Conservation (phyloP, 2,329 filamentous ascomycete species). For the Colletotrichum tamarilloi region DNA sequence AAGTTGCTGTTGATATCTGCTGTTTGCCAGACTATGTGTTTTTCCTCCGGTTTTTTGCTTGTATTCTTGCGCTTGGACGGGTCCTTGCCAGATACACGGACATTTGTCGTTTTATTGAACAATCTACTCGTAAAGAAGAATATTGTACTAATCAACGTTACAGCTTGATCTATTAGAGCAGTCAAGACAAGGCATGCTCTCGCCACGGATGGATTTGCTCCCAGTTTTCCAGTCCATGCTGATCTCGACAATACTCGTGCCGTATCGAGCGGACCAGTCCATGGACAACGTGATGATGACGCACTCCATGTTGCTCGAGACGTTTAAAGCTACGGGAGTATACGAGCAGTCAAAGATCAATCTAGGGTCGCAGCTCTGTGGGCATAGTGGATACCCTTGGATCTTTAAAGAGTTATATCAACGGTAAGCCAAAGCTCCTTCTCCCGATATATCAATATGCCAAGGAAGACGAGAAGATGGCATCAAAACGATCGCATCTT, state of each 20-base stretch:
- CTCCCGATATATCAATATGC: too few relatives aligned
- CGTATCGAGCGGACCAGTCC: slow-evolving; percentile 22
- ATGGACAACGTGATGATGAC: slow-evolving; percentile 27
- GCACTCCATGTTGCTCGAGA: slow-evolving; percentile 23
- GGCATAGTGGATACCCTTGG: slow-evolving; percentile 1
- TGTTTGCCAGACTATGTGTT: neutral
- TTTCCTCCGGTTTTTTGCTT: too few relatives aligned
- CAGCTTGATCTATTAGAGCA: slow-evolving; percentile 21
- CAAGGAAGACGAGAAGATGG: neutral
- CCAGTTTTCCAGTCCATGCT: slow-evolving; percentile 22
- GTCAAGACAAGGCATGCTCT: slow-evolving; percentile 15
- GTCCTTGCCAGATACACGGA: neutral
- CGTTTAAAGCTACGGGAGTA: slow-evolving; percentile 12
- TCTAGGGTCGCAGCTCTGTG: neutral
- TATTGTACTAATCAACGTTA: neutral
- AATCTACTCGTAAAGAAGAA: neutral
- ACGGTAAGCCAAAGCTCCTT: neutral
- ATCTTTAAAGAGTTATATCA: slow-evolving; percentile 24
- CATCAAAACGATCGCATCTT: neutral
- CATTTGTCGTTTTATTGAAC: neutral
- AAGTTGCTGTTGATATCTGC: neutral
- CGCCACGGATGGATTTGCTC: slow-evolving; percentile 1
- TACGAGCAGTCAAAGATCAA: slow-evolving; percentile 23
- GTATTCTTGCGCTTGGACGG: neutral
- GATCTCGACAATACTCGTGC: slow-evolving; percentile 19